Base-by-base conservation (phyloP, 805 yeast species). In the Candida caryicola region DNA sequence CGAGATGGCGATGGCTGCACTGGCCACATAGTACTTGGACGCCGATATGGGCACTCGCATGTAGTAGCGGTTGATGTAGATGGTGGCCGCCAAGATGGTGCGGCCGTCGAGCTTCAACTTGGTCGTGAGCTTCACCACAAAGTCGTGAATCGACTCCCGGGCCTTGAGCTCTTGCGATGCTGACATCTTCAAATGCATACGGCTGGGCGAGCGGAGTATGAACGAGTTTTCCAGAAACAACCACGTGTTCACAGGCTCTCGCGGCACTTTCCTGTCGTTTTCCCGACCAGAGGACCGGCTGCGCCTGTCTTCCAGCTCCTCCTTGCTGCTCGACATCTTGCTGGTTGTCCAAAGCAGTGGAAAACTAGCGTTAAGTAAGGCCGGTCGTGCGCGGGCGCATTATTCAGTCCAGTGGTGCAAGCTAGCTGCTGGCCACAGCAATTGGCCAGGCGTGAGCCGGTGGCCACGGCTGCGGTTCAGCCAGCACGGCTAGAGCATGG, bases 1-100 rank as follows among this genome's bases (percentile, higher is more conserved):
- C 14, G 71, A 58, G n/a, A 69, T 65, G 31, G 70, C 60, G 7
- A 69, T 43, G 4, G 73, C 73, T 3, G 73, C 71, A 43, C 66
- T 56, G 3, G 71, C 73, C 19, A 69, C 71, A 42, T 55, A 69
- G 50, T 69, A 67, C 42, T 69, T 69, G 28, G 73, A 68, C 12
- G 64, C 56, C 13, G 73, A 62, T 23, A 69, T 66, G 12, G 73
- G 71, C 43, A 58, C 41, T 21, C 73, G 46, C 72, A 66, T 64
- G 44, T 64, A 69, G 40, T 56, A 68, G 6, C 74, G 50, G 39
- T 64, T 60, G 15, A 62, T 42, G 44, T 66, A 68, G 14, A 69
- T 46, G 3, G 73, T 64, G 9, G 74, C 69, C 1, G 71, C 70
- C 23, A 64, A 54, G n/a, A 69, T 66, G 29, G 74, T 66, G 19